These are phyloP conservation scores for Pleomassaria siparia DNA, from an alignment of 2,329 filamentous ascomycete genomes.

Conservation along the genomic window DNA sequence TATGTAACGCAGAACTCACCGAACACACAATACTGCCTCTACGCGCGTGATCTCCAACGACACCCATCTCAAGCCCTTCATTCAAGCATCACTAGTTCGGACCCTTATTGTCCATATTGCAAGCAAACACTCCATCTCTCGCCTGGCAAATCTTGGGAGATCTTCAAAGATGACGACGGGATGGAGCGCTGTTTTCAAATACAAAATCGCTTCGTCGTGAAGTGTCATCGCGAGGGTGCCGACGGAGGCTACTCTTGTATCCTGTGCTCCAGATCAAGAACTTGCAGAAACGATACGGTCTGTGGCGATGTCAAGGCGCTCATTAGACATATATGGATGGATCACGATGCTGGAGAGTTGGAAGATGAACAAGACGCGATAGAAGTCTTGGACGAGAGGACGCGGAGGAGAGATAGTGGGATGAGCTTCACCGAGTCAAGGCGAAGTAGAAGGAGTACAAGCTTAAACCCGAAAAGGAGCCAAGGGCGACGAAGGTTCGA, in stretches of 20 bases:
- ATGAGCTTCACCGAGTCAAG: constrained; percentile 16
- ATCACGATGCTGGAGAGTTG: constrained; percentile 32
- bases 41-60: constrained; percentile 35
- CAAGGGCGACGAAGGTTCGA: constrained; percentile 21
- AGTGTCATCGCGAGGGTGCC: constrained; percentile 34
- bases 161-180: constrained; percentile 34
- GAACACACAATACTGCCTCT: constrained; percentile 31
- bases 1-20: constrained; percentile 19
- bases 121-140: constrained; percentile 32
- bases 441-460: constrained; percentile 27
- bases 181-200: constrained; percentile 36
- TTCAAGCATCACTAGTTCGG: constrained; percentile 23
- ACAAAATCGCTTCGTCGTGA: constrained; percentile 40
- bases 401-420: constrained; percentile 29
- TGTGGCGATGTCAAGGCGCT: constrained; percentile 42
- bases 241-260: constrained; percentile 40
- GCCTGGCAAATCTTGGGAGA: constrained; percentile 39
- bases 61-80: constrained; percentile 29
- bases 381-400: constrained; percentile 30
- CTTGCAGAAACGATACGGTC: constrained; percentile 25
- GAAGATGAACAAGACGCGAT: constrained; percentile 35
- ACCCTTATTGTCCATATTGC: constrained; percentile 37
- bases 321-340: constrained; percentile 37
- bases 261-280: constrained; percentile 28
- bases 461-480: constrained; percentile 23